Evolutionary conservation across 1,284 basidiomycete species (phyloP).

Genomic region (Sporisorium exsertum): DNA sequence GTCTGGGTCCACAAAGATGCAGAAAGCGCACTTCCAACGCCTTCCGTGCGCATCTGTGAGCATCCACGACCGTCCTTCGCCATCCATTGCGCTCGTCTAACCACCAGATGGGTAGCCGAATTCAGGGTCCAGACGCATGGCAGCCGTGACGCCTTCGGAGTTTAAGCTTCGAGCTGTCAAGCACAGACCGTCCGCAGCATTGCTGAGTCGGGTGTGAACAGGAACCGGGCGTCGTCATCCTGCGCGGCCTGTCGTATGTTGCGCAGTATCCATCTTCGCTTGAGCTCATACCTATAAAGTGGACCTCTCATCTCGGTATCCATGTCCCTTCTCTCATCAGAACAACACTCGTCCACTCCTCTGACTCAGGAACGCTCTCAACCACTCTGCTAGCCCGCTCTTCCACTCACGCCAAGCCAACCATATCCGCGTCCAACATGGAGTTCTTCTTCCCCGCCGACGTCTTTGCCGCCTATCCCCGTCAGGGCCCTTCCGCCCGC

Average conservation of each 20-base stretch:
- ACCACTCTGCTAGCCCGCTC: background rate
- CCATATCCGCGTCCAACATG: slow-evolving; percentile 15
- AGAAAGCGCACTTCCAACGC: slow-evolving; percentile 14
- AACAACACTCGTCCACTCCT: slow-evolving; percentile 1
- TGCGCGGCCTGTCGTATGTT: slow-evolving; percentile 1
- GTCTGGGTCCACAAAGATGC: slow-evolving; percentile 13
- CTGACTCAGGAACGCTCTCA: slow-evolving; percentile 16
- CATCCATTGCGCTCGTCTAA: slow-evolving; percentile 5
- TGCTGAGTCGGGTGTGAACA: background rate
- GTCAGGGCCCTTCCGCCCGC: slow-evolving; percentile 21
- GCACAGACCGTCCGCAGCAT: slow-evolving; percentile 7
- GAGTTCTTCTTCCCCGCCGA: slow-evolving; percentile 58
- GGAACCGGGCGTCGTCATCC: slow-evolving; percentile 24
- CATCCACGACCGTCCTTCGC: slow-evolving; percentile 11
- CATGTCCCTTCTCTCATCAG: slow-evolving; percentile 10
- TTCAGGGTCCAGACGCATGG: slow-evolving; percentile 32
- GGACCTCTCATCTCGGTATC: background rate
- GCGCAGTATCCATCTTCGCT: background rate
- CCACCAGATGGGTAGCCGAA: slow-evolving; percentile 2
- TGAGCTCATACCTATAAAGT: slow-evolving; percentile 19
- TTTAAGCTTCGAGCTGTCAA: slow-evolving; percentile 29
- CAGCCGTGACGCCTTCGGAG: slow-evolving; percentile 28
- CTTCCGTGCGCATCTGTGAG: slow-evolving; percentile 21
- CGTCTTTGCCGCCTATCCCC: slow-evolving; percentile 45
- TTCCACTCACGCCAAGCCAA: background rate